Evolutionary conservation across 2,329 filamentous ascomycete species (phyloP).

Genomic region (Cladorrhinum sp.): DNA sequence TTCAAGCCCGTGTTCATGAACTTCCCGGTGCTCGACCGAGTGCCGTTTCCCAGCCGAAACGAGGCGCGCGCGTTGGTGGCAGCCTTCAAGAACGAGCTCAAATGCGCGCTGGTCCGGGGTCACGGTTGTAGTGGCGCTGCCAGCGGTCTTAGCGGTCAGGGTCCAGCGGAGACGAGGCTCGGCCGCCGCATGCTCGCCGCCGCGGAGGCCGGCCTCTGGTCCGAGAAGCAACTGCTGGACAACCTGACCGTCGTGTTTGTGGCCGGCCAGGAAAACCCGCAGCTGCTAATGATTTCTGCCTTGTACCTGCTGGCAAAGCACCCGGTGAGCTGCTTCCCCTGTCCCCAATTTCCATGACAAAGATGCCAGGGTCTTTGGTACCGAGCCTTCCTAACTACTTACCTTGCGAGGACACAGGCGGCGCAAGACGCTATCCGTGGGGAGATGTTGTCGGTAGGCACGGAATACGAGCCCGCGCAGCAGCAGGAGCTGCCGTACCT

Average conservation of each 20-base stretch:
- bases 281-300: slow-evolving; percentile 23
- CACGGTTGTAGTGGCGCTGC: too few species aligned
- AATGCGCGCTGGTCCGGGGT: slow-evolving; percentile 10
- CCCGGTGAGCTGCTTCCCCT: too few species aligned
- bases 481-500: slow-evolving; percentile 40
- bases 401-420: too few species aligned
- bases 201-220: slow-evolving; percentile 10
- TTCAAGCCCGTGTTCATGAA: slow-evolving; percentile 25
- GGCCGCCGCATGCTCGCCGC: slow-evolving; percentile 17
- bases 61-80: slow-evolving; percentile 14
- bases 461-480: slow-evolving; percentile 12
- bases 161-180: too few species aligned
- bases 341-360: too few species aligned
- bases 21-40: slow-evolving; percentile 17
- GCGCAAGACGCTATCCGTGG: too few species aligned
- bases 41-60: slow-evolving; percentile 18
- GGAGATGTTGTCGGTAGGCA: too few species aligned
- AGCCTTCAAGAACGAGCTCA: slow-evolving; percentile 18
- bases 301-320: slow-evolving; percentile 21
- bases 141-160: too few species aligned
- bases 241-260: slow-evolving; percentile 22
- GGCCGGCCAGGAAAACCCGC: slow-evolving; percentile 23
- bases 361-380: too few species aligned
- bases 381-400: too few species aligned
- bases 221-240: slow-evolving; percentile 19